Evolutionary conservation across 495 filamentous ascomycete species (phyloP), one percentile per base, ranked within the genome.

Genomic region (Neurospora terricola): DNA sequence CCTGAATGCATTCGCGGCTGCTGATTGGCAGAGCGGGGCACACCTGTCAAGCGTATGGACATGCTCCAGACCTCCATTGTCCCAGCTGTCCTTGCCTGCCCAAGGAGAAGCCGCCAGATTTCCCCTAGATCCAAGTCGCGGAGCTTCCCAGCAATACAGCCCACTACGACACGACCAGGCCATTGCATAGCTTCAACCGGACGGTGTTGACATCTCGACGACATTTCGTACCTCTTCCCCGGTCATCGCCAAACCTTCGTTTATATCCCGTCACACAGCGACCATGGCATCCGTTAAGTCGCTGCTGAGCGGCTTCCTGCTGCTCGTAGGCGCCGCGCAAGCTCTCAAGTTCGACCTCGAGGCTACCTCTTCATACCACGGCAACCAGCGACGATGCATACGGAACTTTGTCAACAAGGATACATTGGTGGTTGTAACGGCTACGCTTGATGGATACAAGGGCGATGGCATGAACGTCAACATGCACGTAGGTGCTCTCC

Each of bases 401-500:
- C 90, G 96, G 77, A 99, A 99, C 84, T 98, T 98, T 80, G 95
- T 98, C 72, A 86, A 90, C 70, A 93, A 90, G 82, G 94, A 97
- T 81, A 96, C 95, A 71, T 86, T 99, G 73, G 96, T 99, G n/a
- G 94, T 98, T 7, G 96, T 99, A n/a, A 98, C 96, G 42, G 92
- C 95, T 71, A 97, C 90, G 71, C 88, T 97, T 16, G 87, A 90
- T 80, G 96, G 96, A 16, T 82, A 86, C 39, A 93, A 91, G 83
- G 96, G 96, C 59, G 96, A 98, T 86, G 96, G 96, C 12, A 94
- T 97, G 89, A 82, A 87, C 76, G 89, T 99, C 69, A 97, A 98
- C 80, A 97, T 98, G 89, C 92, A 97, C 82, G 96, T 98, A 88
- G 75, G 94, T 89, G 48, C 21, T 54, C 21, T 21, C 16, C 45